These are phyloP conservation scores for Septoria linicola DNA, from an alignment of 2,329 filamentous ascomycete genomes.

Conservation along the genomic window DNA sequence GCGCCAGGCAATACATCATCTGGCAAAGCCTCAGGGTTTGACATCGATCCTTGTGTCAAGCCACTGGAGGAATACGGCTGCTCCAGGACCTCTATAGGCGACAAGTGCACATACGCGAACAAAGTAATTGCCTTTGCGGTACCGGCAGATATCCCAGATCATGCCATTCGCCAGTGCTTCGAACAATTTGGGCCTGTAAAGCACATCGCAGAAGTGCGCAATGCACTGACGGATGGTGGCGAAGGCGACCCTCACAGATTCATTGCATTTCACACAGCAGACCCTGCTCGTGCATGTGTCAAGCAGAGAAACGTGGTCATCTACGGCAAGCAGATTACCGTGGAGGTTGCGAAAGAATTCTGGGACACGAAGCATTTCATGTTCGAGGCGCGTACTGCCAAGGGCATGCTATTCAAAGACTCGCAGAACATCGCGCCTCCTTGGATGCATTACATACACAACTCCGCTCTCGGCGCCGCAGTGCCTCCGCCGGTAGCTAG, in stretches of 20 bases:
- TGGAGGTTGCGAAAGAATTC: constrained; percentile 20
- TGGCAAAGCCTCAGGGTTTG: background rate
- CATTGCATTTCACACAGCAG: constrained; percentile 9
- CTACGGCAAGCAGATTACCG: constrained; percentile 5
- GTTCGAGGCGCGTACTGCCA: constrained; percentile 1
- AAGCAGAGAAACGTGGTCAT: background rate
- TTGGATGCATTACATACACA: constrained; percentile 12
- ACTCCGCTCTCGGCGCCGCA: background rate
- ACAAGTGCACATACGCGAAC: constrained; percentile 20
- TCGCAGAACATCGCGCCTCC: constrained; percentile 2
- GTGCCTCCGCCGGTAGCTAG: background rate
- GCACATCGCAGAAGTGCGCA: background rate
- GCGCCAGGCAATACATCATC: background rate
- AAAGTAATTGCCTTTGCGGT: constrained; percentile 24
- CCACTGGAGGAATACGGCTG: constrained; percentile 12
- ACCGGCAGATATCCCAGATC: background rate
- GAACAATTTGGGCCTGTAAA: constrained; percentile 17
- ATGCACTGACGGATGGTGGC: background rate
- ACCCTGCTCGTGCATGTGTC: constrained; percentile 10
- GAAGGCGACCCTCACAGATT: constrained; percentile 1
- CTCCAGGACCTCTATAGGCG: constrained; percentile 17
- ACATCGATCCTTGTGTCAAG: background rate
- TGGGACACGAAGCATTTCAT: constrained; percentile 12
- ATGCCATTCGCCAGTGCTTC: constrained; percentile 15
- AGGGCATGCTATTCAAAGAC: background rate